phyloP scores from a whole-genome alignment of 1,284 basidiomycete genomes.

The Leucoagaricus sp. region DNA sequence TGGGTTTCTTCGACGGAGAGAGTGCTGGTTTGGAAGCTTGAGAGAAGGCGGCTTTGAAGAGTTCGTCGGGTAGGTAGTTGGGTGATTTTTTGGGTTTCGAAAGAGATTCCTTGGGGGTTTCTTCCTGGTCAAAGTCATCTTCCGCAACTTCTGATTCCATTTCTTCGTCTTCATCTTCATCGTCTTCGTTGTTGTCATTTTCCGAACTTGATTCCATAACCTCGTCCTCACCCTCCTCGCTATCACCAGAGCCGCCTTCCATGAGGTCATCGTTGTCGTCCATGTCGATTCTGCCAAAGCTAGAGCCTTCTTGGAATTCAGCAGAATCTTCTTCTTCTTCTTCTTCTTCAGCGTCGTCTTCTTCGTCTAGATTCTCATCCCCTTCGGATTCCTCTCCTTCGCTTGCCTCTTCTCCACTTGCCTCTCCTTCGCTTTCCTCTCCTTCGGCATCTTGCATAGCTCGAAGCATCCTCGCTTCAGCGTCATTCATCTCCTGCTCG shows the following conservation, averaged over 20 bases:
- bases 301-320: background rate
- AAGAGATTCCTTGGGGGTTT: background rate
- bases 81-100: constrained; percentile 17
- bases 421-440: constrained; percentile 22
- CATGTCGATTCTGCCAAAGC: constrained; percentile 11
- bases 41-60: constrained; percentile 49
- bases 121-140: constrained; percentile 14
- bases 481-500: constrained; percentile 1
- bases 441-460: constrained; percentile 44
- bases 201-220: background rate
- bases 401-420: background rate
- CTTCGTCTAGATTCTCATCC: background rate
- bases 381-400: background rate
- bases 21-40: constrained; percentile 21
- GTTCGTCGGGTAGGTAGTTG: constrained; percentile 48
- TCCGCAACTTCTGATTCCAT: constrained; percentile 11
- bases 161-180: constrained; percentile 1
- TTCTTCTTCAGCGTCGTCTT: background rate
- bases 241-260: background rate
- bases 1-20: background rate
- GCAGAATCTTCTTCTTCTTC: background rate
- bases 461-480: constrained; percentile 36
- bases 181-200: background rate
- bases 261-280: background rate
- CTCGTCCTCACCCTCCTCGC: background rate